phyloP scores from a whole-genome alignment of 2,329 filamentous ascomycete species.

The Aspergillus ustus region DNA sequence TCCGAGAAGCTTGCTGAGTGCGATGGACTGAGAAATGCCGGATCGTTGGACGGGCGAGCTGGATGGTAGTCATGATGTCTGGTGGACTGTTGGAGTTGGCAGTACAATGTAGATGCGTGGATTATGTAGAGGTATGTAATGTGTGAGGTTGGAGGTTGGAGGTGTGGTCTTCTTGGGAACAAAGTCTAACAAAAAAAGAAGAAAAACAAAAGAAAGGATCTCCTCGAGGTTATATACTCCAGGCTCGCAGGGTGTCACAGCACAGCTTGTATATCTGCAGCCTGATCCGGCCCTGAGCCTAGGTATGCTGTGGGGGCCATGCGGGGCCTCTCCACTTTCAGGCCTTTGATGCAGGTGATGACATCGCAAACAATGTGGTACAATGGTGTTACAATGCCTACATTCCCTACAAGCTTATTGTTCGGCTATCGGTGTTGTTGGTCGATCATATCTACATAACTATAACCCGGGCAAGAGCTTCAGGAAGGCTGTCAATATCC shows the following conservation, averaged over 20 bases:
- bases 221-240: background rate
- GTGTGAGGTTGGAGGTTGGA: background rate
- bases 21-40: conserved; percentile 52
- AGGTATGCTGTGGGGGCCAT: conserved; percentile 17
- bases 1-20: conserved; percentile 44
- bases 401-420: background rate
- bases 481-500: background rate
- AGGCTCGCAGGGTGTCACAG: background rate
- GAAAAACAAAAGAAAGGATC: background rate
- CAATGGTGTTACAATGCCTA: background rate
- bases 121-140: background rate
- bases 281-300: conserved; percentile 14
- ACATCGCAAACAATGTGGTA: background rate
- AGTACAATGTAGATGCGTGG: background rate
- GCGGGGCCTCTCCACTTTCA: conserved; percentile 19
- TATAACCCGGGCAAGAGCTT: background rate
- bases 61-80: conserved; percentile 27
- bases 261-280: background rate
- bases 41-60: conserved; percentile 42
- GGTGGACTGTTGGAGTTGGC: conserved; percentile 6
- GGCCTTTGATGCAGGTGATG: background rate
- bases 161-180: background rate
- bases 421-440: background rate
- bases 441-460: background rate
- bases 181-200: background rate